A percentile compares a stretch with the other conserved stretches of the same genome.
phyloP scores from a whole-genome alignment of 495 filamentous ascomycete genomes.

The Staphylotrichum longicolle region DNA sequence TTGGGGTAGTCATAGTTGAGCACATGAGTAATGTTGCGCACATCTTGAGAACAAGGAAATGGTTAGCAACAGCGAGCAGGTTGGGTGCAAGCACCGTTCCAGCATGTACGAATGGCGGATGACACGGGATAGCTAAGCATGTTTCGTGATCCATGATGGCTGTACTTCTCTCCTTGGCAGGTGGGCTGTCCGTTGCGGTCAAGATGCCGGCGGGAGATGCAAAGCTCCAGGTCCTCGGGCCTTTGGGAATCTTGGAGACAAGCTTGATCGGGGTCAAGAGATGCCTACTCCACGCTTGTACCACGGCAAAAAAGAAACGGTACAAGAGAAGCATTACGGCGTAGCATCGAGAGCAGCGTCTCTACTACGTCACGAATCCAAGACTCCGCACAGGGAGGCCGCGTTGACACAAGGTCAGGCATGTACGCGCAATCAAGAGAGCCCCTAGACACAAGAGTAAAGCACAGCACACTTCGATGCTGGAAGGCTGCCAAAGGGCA shows the following conservation, averaged over 20 bases:
- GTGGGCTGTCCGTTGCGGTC: constrained; percentile 54
- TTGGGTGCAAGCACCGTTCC: constrained; percentile 53
- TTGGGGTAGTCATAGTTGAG: constrained; percentile 99
- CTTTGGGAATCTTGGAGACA: constrained; percentile 54
- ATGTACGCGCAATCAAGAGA: constrained; percentile 74
- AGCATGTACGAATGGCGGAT: constrained; percentile 46
- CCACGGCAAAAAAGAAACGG: constrained; percentile 47
- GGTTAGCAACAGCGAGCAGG: constrained; percentile 71
- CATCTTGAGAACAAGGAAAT: constrained; percentile 71
- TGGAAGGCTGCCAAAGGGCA: constrained; percentile 55
- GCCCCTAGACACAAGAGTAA: constrained; percentile 82
- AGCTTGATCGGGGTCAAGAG: constrained; percentile 62
- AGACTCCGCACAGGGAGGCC: constrained; percentile 75
- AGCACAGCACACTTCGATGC: constrained; percentile 77
- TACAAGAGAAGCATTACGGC: constrained; percentile 73
- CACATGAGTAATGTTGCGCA: constrained; percentile 99
- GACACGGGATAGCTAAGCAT: constrained; percentile 55
- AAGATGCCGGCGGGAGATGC: constrained; percentile 53
- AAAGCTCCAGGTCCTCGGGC: constrained; percentile 69
- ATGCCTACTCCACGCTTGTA: constrained; percentile 74
- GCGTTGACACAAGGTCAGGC: constrained; percentile 81
- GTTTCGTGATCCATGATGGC: constrained; percentile 59
- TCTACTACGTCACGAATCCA: constrained; percentile 77
- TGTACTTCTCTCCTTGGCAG: constrained; percentile 59
- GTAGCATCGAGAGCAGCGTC: constrained; percentile 57